phyloP scores from a whole-genome alignment of 2,329 filamentous ascomycete genomes.

The Phyllosticta citrichinensis region DNA sequence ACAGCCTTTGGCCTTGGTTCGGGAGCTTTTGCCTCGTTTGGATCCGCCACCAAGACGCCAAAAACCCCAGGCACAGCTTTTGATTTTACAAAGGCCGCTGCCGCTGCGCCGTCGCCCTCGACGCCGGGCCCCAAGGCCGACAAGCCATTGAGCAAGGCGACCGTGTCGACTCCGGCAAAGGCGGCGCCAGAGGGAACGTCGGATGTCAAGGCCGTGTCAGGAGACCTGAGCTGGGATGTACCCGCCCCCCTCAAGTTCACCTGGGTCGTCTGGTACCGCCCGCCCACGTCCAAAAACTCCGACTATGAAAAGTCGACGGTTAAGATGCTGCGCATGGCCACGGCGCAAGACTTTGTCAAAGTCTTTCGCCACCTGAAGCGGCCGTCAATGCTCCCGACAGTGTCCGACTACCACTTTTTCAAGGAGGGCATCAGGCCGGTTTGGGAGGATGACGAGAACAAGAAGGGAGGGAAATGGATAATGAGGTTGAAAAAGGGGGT shows the following conservation, averaged over 20 bases:
- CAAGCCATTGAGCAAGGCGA: constrained; percentile 20
- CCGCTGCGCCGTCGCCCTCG: constrained; percentile 37
- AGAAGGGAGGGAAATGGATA: constrained; percentile 94
- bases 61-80: constrained; percentile 76
- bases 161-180: constrained; percentile 6
- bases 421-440: constrained; percentile 93
- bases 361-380: constrained; percentile 84
- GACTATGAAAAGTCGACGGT: constrained; percentile 97
- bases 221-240: constrained; percentile 30
- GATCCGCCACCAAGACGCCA: constrained; percentile 69
- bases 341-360: constrained; percentile 83
- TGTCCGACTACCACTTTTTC: constrained; percentile 97
- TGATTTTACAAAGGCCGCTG: constrained; percentile 56
- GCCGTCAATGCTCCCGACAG: constrained; percentile 76
- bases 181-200: background rate
- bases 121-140: constrained; percentile 55
- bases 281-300: constrained; percentile 91
- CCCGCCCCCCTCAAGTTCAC: constrained; percentile 60
- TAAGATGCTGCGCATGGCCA: constrained; percentile 69
- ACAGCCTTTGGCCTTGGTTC: constrained; percentile 90
- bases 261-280: constrained; percentile 97
- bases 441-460: constrained; percentile 98
- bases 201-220: constrained; percentile 29
- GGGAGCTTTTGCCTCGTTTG: constrained; percentile 94
- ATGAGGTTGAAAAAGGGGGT: constrained; percentile 95